Evolutionary conservation across 139 green algal species (phyloP), one percentile per base, ranked within the genome.

Genomic region (Spirogloea muscicola): DNA sequence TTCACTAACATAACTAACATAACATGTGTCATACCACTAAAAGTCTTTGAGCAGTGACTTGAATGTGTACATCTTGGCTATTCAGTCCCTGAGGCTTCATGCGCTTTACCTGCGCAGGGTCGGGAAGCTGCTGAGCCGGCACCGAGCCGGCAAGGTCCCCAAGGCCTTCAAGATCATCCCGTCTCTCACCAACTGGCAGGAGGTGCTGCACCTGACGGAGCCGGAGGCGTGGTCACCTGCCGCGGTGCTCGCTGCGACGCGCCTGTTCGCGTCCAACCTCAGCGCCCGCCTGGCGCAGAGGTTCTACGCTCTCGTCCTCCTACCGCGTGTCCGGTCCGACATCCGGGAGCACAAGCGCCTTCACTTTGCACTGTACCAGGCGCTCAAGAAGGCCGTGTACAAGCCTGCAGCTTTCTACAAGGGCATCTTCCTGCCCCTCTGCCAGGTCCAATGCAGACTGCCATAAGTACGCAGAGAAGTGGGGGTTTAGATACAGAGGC

Each of bases 111-210:
- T 68, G 18, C 27, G 44, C 72, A 81, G 72, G 10, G 78, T 87
- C 29, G 78, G 82, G 21, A 81, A 75, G 37, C 57, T 84, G 6
- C 77, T 87, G 18, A 80, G 25, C 33, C 94, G 68, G 31, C 96
- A 93, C 85, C 92, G 80, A 0, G 49, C 85, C 1, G 92, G 92
- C 39, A 95, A 95, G 82, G 76, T 97, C 1, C 93, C 93, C 63
- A 96, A 98, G 82, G 95, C 94, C n/a, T 97, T 99, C 87, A 98
- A 98, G 76, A 91, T 98, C 68, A 93, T 99, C 49, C 95, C 95
- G 38, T 91, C 86, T 67, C 85, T 99, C 31, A 74, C 80, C 36
- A 96, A 97, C 77, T 99, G 95, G 95, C 93, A 99, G 85, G 91
- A 98, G 70, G 86, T 97, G 65, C 83, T 99, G 67, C 94, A 85